Percentiles rank a stretch among this genome's conserved stretches.
phyloP scores from a whole-genome alignment of 805 yeast genomes.

The Henningerozyma blattae region DNA sequence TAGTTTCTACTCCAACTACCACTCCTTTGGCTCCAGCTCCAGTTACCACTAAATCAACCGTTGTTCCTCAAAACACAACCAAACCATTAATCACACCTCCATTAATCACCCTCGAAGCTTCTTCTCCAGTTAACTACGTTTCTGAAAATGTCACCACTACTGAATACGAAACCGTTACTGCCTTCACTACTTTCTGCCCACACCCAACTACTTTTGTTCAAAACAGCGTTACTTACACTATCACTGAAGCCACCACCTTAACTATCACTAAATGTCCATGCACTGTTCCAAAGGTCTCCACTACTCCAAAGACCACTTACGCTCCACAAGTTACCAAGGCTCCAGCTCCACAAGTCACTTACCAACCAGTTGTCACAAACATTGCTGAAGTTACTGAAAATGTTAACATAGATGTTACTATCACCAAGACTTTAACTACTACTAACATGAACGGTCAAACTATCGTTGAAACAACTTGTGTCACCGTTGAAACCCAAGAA shows the following conservation, averaged over 20 bases:
- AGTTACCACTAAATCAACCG: not conserved
- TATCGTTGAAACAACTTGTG: slow-evolving; percentile 5
- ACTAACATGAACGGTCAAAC: slow-evolving; percentile 7
- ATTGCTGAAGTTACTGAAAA: not conserved
- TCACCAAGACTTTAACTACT: not conserved
- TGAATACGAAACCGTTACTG: slow-evolving; percentile 42
- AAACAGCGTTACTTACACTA: slow-evolving; percentile 60
- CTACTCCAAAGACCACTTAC: slow-evolving; percentile 3
- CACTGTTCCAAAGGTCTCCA: slow-evolving; percentile 31
- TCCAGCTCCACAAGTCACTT: slow-evolving; percentile 9
- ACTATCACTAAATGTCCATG: slow-evolving; percentile 85
- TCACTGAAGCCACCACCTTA: slow-evolving; percentile 67
- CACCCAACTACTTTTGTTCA: slow-evolving; percentile 51
- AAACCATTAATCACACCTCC: too few relatives aligned
- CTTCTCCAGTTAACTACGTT: too few relatives aligned
- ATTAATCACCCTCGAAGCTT: too few relatives aligned
- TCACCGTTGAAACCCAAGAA: too few relatives aligned
- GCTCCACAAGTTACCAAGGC: not conserved
- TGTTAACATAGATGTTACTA: not conserved
- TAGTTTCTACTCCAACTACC: slow-evolving; percentile 4
- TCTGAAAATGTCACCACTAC: slow-evolving; percentile 4
- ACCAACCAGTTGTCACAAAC: slow-evolving; percentile 1
- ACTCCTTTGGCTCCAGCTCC: slow-evolving; percentile 1
- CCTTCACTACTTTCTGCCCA: slow-evolving; percentile 77
- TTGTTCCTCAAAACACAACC: slow-evolving; percentile 2